These are phyloP conservation scores for Quercus lobata DNA, from an alignment of 331 rosid genomes.

Conservation along the genomic window DNA sequence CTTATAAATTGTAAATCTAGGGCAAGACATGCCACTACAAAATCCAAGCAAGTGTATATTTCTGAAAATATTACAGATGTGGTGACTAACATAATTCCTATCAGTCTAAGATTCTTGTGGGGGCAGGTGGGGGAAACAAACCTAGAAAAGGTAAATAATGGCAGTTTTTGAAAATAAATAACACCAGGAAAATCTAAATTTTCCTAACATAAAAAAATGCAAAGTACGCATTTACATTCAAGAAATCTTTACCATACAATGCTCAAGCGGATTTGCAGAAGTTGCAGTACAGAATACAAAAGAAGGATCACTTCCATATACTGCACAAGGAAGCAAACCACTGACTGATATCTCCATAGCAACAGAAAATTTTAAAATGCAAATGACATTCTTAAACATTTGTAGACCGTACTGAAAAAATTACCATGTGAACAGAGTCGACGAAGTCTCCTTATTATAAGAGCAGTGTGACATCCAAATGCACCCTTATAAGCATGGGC, in stretches of 20 bases:
- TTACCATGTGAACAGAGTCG: constrained; percentile 83
- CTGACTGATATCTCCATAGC: constrained; percentile 4
- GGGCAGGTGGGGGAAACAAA: neutral
- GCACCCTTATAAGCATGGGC: constrained; percentile 94
- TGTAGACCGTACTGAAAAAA: constrained; percentile 2
- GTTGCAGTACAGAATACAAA: constrained; percentile 92
- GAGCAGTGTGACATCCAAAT: constrained; percentile 93
- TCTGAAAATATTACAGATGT: neutral
- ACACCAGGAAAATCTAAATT: constrained; percentile 9
- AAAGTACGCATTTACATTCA: neutral
- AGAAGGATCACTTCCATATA: constrained; percentile 87
- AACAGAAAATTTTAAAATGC: constrained; percentile 2
- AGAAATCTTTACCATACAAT: constrained; percentile 67
- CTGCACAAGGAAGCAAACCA: constrained; percentile 52
- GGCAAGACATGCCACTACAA: neutral
- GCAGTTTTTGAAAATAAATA: neutral
- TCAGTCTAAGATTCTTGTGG: neutral
- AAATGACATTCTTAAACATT: constrained; percentile 15
- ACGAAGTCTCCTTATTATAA: constrained; percentile 71
- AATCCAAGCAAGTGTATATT: neutral
- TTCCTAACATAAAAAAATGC: neutral
- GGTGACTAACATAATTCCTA: neutral
- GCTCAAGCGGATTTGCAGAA: constrained; percentile 83
- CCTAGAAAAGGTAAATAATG: neutral
- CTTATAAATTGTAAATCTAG: neutral